phyloP scores from a whole-genome alignment of 2,329 filamentous ascomycete species.

The Fusarium sp. region DNA sequence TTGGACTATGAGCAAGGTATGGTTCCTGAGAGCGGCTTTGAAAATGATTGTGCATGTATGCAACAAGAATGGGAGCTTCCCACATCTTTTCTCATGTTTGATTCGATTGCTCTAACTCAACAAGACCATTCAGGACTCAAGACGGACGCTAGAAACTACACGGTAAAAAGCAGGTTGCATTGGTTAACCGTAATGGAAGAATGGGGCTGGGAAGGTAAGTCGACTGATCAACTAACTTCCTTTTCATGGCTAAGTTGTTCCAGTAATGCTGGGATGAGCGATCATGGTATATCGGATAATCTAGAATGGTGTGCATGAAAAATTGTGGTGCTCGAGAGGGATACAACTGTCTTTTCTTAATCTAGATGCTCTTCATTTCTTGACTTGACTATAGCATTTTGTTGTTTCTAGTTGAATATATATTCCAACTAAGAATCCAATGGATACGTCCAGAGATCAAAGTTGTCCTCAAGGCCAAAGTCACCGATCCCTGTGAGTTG shows the following conservation, averaged over 20 bases:
- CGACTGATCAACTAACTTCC: background rate
- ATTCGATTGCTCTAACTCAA: background rate
- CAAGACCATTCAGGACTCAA: background rate
- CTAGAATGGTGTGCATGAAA: background rate
- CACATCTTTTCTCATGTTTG: background rate
- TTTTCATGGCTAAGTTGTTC: background rate
- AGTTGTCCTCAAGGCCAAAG: background rate
- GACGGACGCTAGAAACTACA: background rate
- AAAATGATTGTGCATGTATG: background rate
- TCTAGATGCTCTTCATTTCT: background rate
- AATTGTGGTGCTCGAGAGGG: background rate
- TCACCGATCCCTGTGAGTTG: background rate
- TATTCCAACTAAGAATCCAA: background rate
- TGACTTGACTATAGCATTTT: background rate
- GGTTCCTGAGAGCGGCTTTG: background rate
- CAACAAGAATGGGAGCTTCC: background rate
- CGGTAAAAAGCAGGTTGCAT: slow-evolving; percentile 20
- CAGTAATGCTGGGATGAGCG: background rate
- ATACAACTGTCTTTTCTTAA: background rate
- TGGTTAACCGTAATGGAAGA: slow-evolving; percentile 28
- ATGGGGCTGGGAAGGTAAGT: slow-evolving; percentile 34
- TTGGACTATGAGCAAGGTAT: background rate
- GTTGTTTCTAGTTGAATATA: background rate
- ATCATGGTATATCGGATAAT: background rate
- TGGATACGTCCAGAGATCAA: background rate